Evolutionary conservation across 495 filamentous ascomycete species (phyloP).

Genomic region (Neurospora sp.): DNA sequence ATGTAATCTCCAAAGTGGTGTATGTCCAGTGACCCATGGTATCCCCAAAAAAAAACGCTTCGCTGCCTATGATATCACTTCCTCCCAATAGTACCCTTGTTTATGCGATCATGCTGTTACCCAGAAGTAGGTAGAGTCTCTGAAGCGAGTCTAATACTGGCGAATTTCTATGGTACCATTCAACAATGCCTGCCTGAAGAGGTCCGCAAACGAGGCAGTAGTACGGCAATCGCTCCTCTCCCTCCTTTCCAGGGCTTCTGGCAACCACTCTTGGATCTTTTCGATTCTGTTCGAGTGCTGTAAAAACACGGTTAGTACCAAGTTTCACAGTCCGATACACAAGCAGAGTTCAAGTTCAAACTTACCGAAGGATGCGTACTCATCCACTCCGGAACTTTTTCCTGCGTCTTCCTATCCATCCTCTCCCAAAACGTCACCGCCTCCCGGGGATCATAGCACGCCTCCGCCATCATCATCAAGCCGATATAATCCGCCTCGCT

Average conservation of each 20-base stretch:
- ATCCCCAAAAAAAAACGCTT: not conserved
- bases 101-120: not conserved
- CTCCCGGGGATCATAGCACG: slow-evolving; percentile 59
- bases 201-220: slow-evolving; percentile 25
- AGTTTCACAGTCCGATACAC: not conserved
- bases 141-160: not conserved
- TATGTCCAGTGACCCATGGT: not conserved
- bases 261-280: slow-evolving; percentile 59
- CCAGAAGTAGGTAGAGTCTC: not conserved
- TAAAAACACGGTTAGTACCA: slow-evolving; percentile 17
- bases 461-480: slow-evolving; percentile 53
- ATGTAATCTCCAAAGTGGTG: not conserved
- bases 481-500: slow-evolving; percentile 81
- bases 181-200: slow-evolving; percentile 26
- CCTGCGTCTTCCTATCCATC: slow-evolving; percentile 54
- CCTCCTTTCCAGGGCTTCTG: slow-evolving; percentile 44
- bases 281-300: slow-evolving; percentile 55
- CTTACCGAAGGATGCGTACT: slow-evolving; percentile 77
- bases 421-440: slow-evolving; percentile 66
- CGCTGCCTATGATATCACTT: not conserved
- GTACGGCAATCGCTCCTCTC: slow-evolving; percentile 40
- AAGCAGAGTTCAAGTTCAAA: not conserved
- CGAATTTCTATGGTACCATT: not conserved
- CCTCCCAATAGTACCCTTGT: too few species aligned
- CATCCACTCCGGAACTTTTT: slow-evolving; percentile 61